Evolutionary conservation across 2,329 filamentous ascomycete species (phyloP).

Genomic region (Diaporthe eres): DNA sequence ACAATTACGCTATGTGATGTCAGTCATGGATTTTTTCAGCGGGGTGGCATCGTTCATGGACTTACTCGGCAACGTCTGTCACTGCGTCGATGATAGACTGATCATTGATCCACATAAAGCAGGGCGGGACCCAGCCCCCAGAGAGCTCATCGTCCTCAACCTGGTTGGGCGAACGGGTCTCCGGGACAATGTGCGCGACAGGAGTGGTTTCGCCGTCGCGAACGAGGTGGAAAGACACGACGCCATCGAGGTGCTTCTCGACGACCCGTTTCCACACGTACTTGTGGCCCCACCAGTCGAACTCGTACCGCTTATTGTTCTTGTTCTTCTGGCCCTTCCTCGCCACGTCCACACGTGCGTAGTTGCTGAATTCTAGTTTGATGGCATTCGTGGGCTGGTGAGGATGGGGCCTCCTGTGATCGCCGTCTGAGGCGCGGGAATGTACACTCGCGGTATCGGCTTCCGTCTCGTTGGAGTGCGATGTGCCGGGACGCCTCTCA

Average conservation of each 20-base stretch:
- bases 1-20: conserved; percentile 79
- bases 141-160: conserved; percentile 79
- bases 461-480: conserved; percentile 51
- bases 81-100: conserved; percentile 75
- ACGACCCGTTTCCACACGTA: conserved; percentile 87
- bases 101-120: conserved; percentile 91
- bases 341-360: conserved; percentile 89
- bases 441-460: conserved; percentile 50
- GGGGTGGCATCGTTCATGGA: conserved; percentile 43
- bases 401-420: conserved; percentile 47
- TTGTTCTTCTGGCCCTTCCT: conserved; percentile 72
- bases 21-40: conserved; percentile 46
- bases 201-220: conserved; percentile 73
- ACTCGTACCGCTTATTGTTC: conserved; percentile 84
- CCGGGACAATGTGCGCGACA: conserved; percentile 88
- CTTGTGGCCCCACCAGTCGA: conserved; percentile 90
- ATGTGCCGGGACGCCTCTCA: conserved; percentile 52
- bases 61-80: conserved; percentile 90
- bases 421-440: conserved; percentile 47
- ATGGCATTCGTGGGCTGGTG: conserved; percentile 79
- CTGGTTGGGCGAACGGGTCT: conserved; percentile 80
- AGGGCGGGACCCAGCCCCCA: conserved; percentile 92
- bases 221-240: conserved; percentile 85
- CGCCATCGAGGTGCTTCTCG: conserved; percentile 74
- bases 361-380: conserved; percentile 96